Conservation (phyloP, 345 rosid species). For the Populus pruinosa region DNA sequence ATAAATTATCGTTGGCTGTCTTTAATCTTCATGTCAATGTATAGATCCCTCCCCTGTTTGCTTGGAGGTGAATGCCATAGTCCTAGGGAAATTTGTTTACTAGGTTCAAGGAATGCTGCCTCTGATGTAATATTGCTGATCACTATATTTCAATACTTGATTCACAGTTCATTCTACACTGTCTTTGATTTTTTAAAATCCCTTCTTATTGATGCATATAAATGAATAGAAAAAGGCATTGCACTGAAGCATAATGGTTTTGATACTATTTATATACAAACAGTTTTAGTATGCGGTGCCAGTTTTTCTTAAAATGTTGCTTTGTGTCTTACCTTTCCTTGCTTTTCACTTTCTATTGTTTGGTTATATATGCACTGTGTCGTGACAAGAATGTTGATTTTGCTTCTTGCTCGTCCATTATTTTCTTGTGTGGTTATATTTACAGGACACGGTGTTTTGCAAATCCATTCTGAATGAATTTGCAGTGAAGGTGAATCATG, state of each 20-base stretch:
- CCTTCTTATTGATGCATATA: background rate
- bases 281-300: background rate
- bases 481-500: conserved; percentile 30
- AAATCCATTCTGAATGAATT: conserved; percentile 46
- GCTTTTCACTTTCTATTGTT: background rate
- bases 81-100: too few species aligned
- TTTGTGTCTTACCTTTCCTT: background rate
- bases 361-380: background rate
- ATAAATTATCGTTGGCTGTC: background rate
- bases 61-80: too few species aligned
- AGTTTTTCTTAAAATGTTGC: background rate
- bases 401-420: background rate
- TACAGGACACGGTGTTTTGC: conserved; percentile 36
- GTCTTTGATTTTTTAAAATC: background rate
- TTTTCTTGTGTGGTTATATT: background rate
- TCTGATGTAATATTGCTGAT: too few species aligned
- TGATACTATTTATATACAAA: background rate
- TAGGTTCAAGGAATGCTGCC: too few species aligned
- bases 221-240: background rate
- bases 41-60: too few species aligned
- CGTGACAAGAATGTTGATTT: background rate
- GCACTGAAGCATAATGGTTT: background rate
- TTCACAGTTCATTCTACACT: background rate
- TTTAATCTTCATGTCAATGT: background rate
- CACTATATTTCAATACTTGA: background rate